Base-by-base conservation (phyloP, 2,329 filamentous ascomycete genomes). In the Chalara sp. region DNA sequence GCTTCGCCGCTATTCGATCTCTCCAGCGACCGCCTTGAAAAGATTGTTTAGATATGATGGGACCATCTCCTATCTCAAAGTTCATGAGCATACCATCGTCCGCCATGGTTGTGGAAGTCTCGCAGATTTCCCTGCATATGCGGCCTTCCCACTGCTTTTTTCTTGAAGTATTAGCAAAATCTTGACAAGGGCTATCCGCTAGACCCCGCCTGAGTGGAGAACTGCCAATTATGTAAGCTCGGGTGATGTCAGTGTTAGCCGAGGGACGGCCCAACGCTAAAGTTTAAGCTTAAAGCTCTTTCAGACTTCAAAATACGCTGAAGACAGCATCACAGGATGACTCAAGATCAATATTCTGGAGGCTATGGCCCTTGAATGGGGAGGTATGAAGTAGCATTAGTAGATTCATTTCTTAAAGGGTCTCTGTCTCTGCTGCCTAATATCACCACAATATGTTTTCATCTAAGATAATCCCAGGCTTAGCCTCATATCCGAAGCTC, bases 81-180 rank as follows among this genome's bases (percentile, higher is more conserved):
- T 97, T 97, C 65, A 97, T 75, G 51, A 96, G 79, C 81, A 99
- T 87, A 60, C 90, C 90, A 83, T 95, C 88, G 74, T 97, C 91
- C 47, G 88, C 88, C 91, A 97, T 96, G 47, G 40, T 52, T 61
- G 56, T 53, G 13, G 30, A 28, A 45, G 39, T 44, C 37, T 51
- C 33, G 47, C 28, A 49, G 30, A 32, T 21, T 30, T 44, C 21
- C 44, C n/a, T 21, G 21, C 21, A 21, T 21, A 21, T 21, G 21
- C 21, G 21, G 21, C 3, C 21, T 21, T 21, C 21, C 21, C 21
- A 21, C 21, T 21, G 21, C 21, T 21, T 21, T 21, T 21, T 21
- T 21, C 21, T 21, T 21, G 21, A 21, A 21, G 21, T 21, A 21
- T 21, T 21, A 21, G 21, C 21, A 21, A 21, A 21, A 21, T 21